Percentiles rank a stretch among this genome's conserved stretches.
phyloP scores from a whole-genome alignment of 208 protist species.

The Trypanosoma caninum region DNA sequence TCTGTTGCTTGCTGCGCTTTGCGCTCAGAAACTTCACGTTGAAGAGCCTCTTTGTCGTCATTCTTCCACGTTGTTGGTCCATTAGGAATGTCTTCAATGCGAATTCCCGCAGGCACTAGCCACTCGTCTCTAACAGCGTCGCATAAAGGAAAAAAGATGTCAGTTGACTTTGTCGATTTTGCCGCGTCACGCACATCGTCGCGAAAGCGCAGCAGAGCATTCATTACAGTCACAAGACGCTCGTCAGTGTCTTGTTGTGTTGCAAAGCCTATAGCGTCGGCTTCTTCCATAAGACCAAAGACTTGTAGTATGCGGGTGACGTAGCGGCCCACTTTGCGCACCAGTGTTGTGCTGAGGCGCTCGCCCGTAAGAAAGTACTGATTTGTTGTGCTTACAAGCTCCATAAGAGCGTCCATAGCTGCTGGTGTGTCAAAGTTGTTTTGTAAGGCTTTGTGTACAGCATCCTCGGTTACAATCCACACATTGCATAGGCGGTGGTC shows the following conservation, averaged over 20 bases:
- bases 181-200: slow-evolving; percentile 63
- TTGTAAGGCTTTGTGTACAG: slow-evolving; percentile 82
- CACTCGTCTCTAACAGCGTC: slow-evolving; percentile 77
- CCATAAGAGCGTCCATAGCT: slow-evolving; percentile 63
- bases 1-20: slow-evolving; percentile 35
- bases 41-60: slow-evolving; percentile 61
- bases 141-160: slow-evolving; percentile 64
- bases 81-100: slow-evolving; percentile 77
- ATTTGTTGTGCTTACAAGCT: slow-evolving; percentile 82
- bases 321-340: slow-evolving; percentile 79
- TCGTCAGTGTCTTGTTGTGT: slow-evolving; percentile 23
- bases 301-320: slow-evolving; percentile 91
- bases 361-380: slow-evolving; percentile 65
- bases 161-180: neutral
- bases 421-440: slow-evolving; percentile 95
- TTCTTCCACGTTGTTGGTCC: slow-evolving; percentile 71
- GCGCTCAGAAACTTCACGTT: slow-evolving; percentile 49
- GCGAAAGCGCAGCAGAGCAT: slow-evolving; percentile 73
- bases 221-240: slow-evolving; percentile 49
- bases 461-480: slow-evolving; percentile 44
- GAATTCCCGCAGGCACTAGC: slow-evolving; percentile 73
- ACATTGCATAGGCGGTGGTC: slow-evolving; percentile 51
- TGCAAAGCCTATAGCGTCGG: slow-evolving; percentile 58
- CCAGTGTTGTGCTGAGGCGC: slow-evolving; percentile 56
- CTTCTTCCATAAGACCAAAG: slow-evolving; percentile 89